phyloP scores from a whole-genome alignment of 2,329 filamentous ascomycete genomes.

The Esteya vermicola region DNA sequence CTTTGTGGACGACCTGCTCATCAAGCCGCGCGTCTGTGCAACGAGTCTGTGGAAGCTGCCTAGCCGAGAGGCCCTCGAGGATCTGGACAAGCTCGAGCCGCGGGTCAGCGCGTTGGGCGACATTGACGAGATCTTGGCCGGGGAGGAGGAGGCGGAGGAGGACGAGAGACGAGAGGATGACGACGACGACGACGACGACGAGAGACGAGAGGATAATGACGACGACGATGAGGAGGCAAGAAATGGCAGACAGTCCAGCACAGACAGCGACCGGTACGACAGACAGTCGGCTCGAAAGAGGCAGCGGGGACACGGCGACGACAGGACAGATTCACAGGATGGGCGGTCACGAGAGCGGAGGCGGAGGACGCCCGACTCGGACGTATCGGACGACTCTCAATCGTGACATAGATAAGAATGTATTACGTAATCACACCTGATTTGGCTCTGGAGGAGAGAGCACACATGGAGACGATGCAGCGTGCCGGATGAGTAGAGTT shows the following conservation, averaged over 20 bases:
- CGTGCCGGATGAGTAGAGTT: too few species aligned
- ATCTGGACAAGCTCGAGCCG: constrained; percentile 75
- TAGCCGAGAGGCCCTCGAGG: constrained; percentile 67
- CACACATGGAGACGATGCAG: too few species aligned
- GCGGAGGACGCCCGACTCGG: background rate
- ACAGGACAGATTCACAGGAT: too few species aligned
- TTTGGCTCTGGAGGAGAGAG: too few species aligned
- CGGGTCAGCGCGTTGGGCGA: constrained; percentile 72
- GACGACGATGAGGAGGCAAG: background rate
- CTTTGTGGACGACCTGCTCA: constrained; percentile 84
- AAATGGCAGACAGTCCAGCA: background rate
- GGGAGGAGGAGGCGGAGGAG: constrained; percentile 33
- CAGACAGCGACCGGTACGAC: background rate
- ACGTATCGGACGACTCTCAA: background rate
- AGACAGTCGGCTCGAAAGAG: too few species aligned
- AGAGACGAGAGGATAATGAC: background rate
- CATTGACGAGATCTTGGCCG: constrained; percentile 55
- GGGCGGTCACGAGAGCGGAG: background rate
- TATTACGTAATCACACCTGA: background rate
- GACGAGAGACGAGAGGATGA: constrained; percentile 2
- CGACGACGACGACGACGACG: background rate
- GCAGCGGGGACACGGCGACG: too few species aligned
- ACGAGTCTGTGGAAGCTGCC: constrained; percentile 91
- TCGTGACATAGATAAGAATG: background rate
- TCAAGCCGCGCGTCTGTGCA: constrained; percentile 78